A percentile compares a stretch with the other conserved stretches of the same genome.
phyloP scores from a whole-genome alignment of 306 rosid species.

The Spatholobus suberectus region DNA sequence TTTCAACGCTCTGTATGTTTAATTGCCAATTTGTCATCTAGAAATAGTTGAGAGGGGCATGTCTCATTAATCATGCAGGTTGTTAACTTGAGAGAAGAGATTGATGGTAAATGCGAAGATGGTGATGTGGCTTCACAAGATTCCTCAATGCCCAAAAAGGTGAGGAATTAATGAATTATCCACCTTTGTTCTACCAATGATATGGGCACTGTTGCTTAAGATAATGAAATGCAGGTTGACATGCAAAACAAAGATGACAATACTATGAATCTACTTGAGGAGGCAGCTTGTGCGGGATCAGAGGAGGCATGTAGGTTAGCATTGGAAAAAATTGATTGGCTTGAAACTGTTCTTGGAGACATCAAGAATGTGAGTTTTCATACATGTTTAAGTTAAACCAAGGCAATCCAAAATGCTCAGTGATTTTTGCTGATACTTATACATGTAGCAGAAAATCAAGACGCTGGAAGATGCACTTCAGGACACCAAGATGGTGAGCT shows the following conservation, averaged over 20 bases:
- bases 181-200: neutral
- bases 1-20: neutral
- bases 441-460: constrained; percentile 70
- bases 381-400: neutral
- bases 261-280: neutral
- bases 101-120: constrained; percentile 21
- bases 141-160: constrained; percentile 37
- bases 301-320: constrained; percentile 41
- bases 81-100: constrained; percentile 50
- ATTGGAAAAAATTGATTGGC: constrained; percentile 54
- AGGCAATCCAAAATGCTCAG: neutral
- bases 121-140: constrained; percentile 37
- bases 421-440: constrained; percentile 4
- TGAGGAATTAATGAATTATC: constrained; percentile 34
- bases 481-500: constrained; percentile 71
- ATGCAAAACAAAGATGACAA: constrained; percentile 30
- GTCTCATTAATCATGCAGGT: constrained; percentile 53
- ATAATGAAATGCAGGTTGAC: constrained; percentile 43
- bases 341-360: constrained; percentile 68
- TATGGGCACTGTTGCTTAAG: neutral
- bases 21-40: neutral
- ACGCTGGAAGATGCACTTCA: constrained; percentile 70
- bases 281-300: constrained; percentile 23
- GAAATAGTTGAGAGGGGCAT: neutral
- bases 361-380: constrained; percentile 62